Conservation (phyloP, 139 green algal genomes). For the Auxenochlorella pyrenoidosa region DNA sequence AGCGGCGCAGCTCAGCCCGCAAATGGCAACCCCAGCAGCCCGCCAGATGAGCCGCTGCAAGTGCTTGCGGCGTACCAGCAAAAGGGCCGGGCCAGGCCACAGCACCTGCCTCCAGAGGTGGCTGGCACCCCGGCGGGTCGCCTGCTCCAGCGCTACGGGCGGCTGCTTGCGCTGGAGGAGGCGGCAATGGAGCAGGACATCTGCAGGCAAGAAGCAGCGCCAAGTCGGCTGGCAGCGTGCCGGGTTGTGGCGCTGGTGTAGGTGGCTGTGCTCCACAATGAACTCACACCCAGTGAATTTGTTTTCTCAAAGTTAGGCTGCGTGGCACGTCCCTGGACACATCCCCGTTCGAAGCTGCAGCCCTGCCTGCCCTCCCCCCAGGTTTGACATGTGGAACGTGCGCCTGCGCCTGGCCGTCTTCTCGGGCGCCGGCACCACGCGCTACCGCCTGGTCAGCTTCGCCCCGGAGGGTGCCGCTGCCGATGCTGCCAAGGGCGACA, state of each 20-base stretch:
- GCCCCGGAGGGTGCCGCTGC: background rate
- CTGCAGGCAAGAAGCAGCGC: constrained; percentile 3
- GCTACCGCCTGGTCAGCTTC: background rate
- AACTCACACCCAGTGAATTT: too few relatives aligned
- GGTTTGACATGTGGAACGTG: constrained; percentile 47
- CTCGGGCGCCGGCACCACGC: background rate
- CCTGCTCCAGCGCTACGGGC: constrained; percentile 21
- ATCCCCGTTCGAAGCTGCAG: too few relatives aligned
- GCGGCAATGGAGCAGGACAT: constrained; percentile 48
- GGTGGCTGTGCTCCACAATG: too few relatives aligned
- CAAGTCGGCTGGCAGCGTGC: too few relatives aligned
- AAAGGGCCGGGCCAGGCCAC: background rate
- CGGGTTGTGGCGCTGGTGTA: too few relatives aligned
- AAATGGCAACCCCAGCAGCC: background rate
- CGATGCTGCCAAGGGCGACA: background rate
- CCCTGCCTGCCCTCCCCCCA: background rate
- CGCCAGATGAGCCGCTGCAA: background rate
- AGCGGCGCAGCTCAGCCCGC: too few relatives aligned
- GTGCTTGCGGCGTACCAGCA: background rate
- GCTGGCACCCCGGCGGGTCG: background rate
- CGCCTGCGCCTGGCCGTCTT: constrained; percentile 30
- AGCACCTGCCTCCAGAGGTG: background rate
- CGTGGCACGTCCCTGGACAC: too few relatives aligned
- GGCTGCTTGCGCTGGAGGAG: constrained; percentile 58
- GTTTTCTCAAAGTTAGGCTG: too few relatives aligned